phyloP scores from a whole-genome alignment of 495 filamentous ascomycete species.

The Hyaloscypha bicolor region DNA sequence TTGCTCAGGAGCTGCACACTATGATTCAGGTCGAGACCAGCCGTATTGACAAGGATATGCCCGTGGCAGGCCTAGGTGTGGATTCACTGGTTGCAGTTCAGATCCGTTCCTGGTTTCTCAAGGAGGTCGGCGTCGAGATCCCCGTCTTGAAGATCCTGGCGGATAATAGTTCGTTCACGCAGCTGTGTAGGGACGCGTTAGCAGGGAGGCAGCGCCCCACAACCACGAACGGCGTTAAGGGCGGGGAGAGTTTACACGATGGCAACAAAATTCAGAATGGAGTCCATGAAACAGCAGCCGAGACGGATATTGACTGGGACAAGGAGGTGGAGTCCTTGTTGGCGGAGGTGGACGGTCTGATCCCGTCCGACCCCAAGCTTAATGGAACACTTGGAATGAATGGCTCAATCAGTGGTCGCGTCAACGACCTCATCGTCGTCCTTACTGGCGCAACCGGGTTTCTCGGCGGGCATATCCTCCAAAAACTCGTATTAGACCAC shows the following conservation, averaged over 20 bases:
- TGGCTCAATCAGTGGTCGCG: no score
- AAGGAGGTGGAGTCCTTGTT: background rate
- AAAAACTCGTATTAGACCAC: conserved; percentile 5
- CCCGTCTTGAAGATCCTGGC: background rate
- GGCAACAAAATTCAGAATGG: no score
- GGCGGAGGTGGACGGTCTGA: background rate
- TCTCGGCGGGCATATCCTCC: conserved; percentile 26
- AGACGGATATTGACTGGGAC: no score
- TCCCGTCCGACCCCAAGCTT: no score
- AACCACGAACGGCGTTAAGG: background rate
- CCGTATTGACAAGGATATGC: background rate
- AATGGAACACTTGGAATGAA: no score
- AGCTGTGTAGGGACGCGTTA: background rate
- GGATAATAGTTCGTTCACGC: background rate
- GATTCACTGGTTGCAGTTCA: conserved; percentile 39
- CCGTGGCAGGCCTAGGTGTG: conserved; percentile 38
- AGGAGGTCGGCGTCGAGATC: conserved; percentile 28
- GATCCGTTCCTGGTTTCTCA: conserved; percentile 40
- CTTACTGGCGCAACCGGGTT: conserved; percentile 39
- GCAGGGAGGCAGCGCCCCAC: background rate
- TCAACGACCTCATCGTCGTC: conserved; percentile 12
- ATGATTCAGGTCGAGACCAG: background rate
- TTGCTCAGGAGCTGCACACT: background rate
- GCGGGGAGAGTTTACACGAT: background rate
- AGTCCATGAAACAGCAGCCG: no score